phyloP scores from a whole-genome alignment of 2,329 filamentous ascomycete species.

The Aspergillus udagawae region DNA sequence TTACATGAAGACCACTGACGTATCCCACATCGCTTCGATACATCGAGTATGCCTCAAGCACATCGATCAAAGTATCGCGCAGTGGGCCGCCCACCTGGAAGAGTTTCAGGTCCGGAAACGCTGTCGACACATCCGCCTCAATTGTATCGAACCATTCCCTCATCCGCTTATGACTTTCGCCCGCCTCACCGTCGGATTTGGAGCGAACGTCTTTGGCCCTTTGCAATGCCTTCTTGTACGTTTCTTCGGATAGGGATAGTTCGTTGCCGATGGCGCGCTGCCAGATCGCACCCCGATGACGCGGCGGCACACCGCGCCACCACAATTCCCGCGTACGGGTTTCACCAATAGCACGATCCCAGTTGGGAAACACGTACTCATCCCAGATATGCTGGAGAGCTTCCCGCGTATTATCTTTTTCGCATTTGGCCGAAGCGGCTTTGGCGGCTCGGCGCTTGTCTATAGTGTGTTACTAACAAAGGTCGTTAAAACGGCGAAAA shows the following conservation, averaged over 20 bases:
- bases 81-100: conserved; percentile 54
- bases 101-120: conserved; percentile 57
- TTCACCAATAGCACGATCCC: conserved; percentile 52
- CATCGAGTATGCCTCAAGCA: conserved; percentile 60
- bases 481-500: background rate
- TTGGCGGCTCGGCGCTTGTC: conserved; percentile 50
- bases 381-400: conserved; percentile 59
- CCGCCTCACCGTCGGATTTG: conserved; percentile 39
- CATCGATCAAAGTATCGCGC: conserved; percentile 53
- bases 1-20: conserved; percentile 54
- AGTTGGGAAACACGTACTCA: conserved; percentile 57
- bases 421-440: conserved; percentile 45
- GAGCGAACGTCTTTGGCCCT: conserved; percentile 50
- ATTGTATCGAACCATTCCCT: conserved; percentile 53
- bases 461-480: conserved; percentile 16
- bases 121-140: conserved; percentile 49
- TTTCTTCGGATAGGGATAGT: conserved; percentile 52
- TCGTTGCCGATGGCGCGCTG: conserved; percentile 59
- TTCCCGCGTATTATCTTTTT: conserved; percentile 50
- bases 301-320: conserved; percentile 60
- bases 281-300: conserved; percentile 56
- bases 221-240: conserved; percentile 55
- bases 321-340: conserved; percentile 57
- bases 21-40: conserved; percentile 62
- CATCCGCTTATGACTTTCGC: conserved; percentile 42